These are phyloP conservation scores for Amphibolis antarctica DNA, from an alignment of 106 monocot genomes.

Conservation along the genomic window DNA sequence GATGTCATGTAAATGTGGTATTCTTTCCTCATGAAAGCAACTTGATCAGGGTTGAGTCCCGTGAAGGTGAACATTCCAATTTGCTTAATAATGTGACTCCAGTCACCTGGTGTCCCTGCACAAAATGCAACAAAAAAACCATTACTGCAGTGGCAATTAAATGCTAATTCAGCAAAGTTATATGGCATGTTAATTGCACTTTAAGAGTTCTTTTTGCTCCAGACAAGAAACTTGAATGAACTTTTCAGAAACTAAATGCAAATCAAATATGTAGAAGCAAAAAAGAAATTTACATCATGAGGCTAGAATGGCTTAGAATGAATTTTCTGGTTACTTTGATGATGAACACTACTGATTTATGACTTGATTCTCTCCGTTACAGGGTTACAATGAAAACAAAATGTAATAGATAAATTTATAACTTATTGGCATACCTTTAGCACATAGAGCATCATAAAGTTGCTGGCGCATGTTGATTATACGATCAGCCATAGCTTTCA, in stretches of 20 bases:
- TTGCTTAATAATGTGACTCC: constrained; percentile 97
- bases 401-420: background rate
- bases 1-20: constrained; percentile 97
- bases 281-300: too few relatives aligned
- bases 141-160: background rate
- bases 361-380: too few relatives aligned
- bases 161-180: too few relatives aligned
- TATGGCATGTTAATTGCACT: too few relatives aligned
- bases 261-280: too few relatives aligned
- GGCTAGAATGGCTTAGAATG: too few relatives aligned
- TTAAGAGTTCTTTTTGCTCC: too few relatives aligned
- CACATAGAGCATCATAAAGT: constrained; percentile 67
- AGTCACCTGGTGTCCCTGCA: constrained; percentile 92
- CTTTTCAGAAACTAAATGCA: too few relatives aligned
- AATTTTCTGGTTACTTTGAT: too few relatives aligned
- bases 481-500: constrained; percentile 95
- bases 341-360: too few relatives aligned
- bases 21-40: constrained; percentile 75
- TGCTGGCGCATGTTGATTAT: constrained; percentile 89
- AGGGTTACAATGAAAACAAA: background rate
- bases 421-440: constrained; percentile 46
- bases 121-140: background rate
- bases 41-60: constrained; percentile 76
- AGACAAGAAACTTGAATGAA: too few relatives aligned
- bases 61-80: constrained; percentile 99